These are phyloP conservation scores for Amniculicola lignicola DNA, from an alignment of 495 filamentous ascomycete genomes.

Conservation along the genomic window DNA sequence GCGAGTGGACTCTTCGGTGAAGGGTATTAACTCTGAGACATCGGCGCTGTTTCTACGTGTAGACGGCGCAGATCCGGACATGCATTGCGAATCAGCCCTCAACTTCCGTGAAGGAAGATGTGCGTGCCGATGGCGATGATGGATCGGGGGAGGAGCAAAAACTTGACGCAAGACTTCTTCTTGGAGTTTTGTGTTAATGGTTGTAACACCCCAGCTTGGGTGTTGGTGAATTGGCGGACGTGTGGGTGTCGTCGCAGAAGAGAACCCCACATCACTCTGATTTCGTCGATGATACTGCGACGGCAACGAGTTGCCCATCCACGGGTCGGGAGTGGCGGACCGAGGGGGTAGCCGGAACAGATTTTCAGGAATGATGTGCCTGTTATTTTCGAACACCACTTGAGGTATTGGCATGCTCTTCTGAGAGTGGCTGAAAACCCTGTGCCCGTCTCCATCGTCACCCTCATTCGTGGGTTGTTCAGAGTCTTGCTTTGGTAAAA, in stretches of 20 bases:
- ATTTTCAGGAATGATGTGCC: constrained; percentile 88
- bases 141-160: constrained; percentile 78
- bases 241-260: constrained; percentile 8
- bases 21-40: constrained; percentile 14
- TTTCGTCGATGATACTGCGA: constrained; percentile 31
- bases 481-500: not conserved
- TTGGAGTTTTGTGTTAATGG: constrained; percentile 79
- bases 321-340: constrained; percentile 32
- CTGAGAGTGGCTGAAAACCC: constrained; percentile 79
- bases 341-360: constrained; percentile 54
- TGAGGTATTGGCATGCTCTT: constrained; percentile 68
- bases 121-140: constrained; percentile 58
- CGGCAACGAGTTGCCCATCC: constrained; percentile 14
- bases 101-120: constrained; percentile 40
- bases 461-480: constrained; percentile 19
- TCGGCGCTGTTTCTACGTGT: constrained; percentile 31
- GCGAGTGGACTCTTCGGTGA: constrained; percentile 27
- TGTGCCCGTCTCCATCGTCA: constrained; percentile 47
- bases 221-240: constrained; percentile 46
- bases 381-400: constrained; percentile 91
- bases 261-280: constrained; percentile 30
- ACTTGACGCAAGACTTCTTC: constrained; percentile 94
- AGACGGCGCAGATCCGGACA: constrained; percentile 27
- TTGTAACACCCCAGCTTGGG: constrained; percentile 92
- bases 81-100: constrained; percentile 21